A percentile compares a stretch with the other conserved stretches of the same genome.
Conservation (phyloP, 345 rosid species). For the Atalantia buxifolia region DNA sequence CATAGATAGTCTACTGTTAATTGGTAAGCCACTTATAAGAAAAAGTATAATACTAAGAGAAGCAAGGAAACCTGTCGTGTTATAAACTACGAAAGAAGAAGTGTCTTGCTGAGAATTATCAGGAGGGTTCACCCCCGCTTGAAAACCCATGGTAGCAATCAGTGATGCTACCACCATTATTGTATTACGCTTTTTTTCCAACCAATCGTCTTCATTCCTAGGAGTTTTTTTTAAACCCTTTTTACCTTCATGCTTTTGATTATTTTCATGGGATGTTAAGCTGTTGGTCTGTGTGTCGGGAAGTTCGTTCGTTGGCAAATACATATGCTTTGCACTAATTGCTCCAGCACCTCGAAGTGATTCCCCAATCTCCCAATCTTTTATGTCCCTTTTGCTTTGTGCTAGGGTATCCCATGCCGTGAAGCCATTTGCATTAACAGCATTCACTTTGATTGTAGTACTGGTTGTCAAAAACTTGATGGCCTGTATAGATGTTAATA, state of each 20-base stretch:
- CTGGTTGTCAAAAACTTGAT: constrained; percentile 10
- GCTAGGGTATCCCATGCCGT: no score
- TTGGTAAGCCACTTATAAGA: constrained; percentile 25
- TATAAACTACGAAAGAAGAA: background rate
- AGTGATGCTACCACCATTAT: constrained; percentile 31
- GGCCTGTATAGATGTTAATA: constrained; percentile 3
- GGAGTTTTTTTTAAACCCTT: background rate
- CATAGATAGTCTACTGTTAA: background rate
- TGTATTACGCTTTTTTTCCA: constrained; percentile 10
- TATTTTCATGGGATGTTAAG: background rate
- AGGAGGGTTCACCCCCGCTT: constrained; percentile 23
- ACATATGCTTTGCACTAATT: background rate
- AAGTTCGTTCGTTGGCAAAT: background rate
- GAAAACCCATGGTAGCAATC: constrained; percentile 32
- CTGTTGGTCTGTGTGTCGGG: background rate
- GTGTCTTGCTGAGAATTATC: constrained; percentile 13
- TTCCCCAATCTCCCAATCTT: no score
- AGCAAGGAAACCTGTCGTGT: constrained; percentile 20
- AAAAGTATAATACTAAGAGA: constrained; percentile 23
- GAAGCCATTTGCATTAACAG: no score
- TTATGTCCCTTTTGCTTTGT: no score
- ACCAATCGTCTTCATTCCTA: background rate
- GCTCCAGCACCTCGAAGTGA: constrained; percentile 13
- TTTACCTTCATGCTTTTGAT: background rate
- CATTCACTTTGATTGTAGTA: constrained; percentile 11